Evolutionary conservation across 106 monocot genomes (phyloP).

Genomic region (Platanthera zijinensis): DNA sequence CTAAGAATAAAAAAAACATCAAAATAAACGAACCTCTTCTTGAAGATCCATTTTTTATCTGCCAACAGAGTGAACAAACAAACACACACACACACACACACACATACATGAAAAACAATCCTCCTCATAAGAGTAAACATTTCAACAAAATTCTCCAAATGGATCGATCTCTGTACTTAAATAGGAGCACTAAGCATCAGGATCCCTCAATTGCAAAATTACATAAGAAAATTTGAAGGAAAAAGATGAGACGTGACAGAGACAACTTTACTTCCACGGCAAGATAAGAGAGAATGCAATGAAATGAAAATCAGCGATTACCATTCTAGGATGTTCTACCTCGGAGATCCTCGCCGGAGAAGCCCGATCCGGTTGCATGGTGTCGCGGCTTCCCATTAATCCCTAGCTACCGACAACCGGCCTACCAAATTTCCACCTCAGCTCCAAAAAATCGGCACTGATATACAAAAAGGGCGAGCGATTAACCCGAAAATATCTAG

Average conservation of each 20-base stretch:
- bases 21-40: neutral
- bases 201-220: conserved; percentile 1
- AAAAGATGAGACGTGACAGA: neutral
- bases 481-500: neutral
- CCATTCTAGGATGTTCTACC: neutral
- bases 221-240: neutral
- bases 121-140: neutral
- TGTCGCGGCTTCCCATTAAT: neutral
- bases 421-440: neutral
- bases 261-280: neutral
- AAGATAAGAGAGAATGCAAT: neutral
- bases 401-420: neutral
- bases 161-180: neutral
- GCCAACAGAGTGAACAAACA: neutral
- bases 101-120: neutral
- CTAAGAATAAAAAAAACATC: neutral
- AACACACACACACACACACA: neutral
- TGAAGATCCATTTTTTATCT: neutral
- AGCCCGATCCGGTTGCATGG: neutral
- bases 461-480: neutral
- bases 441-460: neutral
- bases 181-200: neutral
- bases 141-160: neutral
- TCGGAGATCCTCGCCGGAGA: neutral
- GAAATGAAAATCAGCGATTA: neutral